These are phyloP conservation scores for Cytospora chrysosperma DNA, from an alignment of 2,329 filamentous ascomycete genomes.

Conservation along the genomic window DNA sequence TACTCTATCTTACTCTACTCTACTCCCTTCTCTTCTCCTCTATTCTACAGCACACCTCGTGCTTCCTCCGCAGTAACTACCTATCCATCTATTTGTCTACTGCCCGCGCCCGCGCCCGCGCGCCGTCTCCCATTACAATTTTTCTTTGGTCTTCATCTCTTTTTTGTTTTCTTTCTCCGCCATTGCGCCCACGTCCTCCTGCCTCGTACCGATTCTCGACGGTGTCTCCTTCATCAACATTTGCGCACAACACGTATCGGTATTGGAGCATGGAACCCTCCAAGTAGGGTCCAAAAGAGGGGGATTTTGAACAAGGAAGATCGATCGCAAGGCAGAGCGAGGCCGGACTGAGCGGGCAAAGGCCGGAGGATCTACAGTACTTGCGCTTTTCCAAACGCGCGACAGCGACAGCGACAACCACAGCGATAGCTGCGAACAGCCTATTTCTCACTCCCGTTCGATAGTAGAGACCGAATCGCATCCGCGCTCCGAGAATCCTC, in stretches of 20 bases:
- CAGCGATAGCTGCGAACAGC: conserved; percentile 14
- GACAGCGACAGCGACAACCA: conserved; percentile 12
- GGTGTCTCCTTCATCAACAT: neutral
- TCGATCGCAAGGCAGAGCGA: neutral
- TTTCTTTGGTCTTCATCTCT: neutral
- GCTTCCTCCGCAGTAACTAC: neutral
- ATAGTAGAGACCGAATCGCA: neutral
- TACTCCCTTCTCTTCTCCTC: too few relatives aligned
- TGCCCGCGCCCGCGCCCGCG: neutral
- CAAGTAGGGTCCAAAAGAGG: conserved; percentile 1
- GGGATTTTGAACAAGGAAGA: neutral
- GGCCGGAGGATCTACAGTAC: neutral
- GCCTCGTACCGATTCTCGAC: neutral
- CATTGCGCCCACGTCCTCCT: neutral
- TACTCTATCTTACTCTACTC: neutral
- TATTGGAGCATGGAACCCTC: conserved; percentile 15
- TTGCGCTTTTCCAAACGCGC: neutral
- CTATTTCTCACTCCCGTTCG: conserved; percentile 6
- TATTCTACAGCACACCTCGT: neutral
- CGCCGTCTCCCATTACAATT: neutral
- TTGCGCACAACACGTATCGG: neutral
- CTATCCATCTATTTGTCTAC: too few relatives aligned
- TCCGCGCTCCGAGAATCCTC: neutral
- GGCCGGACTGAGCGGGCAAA: neutral
- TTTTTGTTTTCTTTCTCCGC: neutral